Evolutionary conservation across 2,329 filamentous ascomycete species (phyloP).

Genomic region (Geosmithia flava): DNA sequence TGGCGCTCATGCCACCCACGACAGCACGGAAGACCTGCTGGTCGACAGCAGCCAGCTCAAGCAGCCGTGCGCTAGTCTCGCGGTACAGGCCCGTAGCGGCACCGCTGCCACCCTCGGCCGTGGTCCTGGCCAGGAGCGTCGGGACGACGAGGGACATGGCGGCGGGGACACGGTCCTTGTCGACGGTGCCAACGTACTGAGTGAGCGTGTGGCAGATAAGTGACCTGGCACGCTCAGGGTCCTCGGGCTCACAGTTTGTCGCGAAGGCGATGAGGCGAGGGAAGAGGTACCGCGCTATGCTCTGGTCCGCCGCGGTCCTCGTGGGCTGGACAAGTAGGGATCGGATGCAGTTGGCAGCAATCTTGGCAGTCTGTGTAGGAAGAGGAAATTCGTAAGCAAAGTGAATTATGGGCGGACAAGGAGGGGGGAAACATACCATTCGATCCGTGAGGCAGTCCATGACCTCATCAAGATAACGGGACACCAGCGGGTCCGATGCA

Average conservation of each 20-base stretch:
- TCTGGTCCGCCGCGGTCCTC: constrained; percentile 54
- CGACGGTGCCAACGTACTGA: constrained; percentile 47
- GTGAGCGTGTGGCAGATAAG: constrained; percentile 65
- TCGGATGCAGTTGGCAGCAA: constrained; percentile 80
- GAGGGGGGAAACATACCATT: constrained; percentile 43
- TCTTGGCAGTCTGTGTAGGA: constrained; percentile 58
- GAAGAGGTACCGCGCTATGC: constrained; percentile 61
- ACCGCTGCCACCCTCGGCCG: constrained; percentile 41
- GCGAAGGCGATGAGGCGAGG: constrained; percentile 68
- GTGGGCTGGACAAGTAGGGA: constrained; percentile 62
- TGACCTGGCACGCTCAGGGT: constrained; percentile 63
- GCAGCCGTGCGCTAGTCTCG: constrained; percentile 63
- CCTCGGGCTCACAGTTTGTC: constrained; percentile 56
- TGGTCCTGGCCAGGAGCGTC: constrained; percentile 60
- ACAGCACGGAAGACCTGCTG: constrained; percentile 61
- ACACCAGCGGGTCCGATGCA: constrained; percentile 62
- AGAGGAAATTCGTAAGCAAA: not conserved
- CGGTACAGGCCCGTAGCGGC: constrained; percentile 26
- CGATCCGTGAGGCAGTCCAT: constrained; percentile 72
- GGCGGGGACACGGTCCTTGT: constrained; percentile 32
- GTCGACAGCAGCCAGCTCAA: constrained; percentile 72
- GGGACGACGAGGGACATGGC: constrained; percentile 70
- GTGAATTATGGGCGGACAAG: not conserved
- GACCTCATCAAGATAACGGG: constrained; percentile 66
- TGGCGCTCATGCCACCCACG: constrained; percentile 57